phyloP scores from a whole-genome alignment of 2,329 filamentous ascomycete species.

The Tolypocladium nubicola region DNA sequence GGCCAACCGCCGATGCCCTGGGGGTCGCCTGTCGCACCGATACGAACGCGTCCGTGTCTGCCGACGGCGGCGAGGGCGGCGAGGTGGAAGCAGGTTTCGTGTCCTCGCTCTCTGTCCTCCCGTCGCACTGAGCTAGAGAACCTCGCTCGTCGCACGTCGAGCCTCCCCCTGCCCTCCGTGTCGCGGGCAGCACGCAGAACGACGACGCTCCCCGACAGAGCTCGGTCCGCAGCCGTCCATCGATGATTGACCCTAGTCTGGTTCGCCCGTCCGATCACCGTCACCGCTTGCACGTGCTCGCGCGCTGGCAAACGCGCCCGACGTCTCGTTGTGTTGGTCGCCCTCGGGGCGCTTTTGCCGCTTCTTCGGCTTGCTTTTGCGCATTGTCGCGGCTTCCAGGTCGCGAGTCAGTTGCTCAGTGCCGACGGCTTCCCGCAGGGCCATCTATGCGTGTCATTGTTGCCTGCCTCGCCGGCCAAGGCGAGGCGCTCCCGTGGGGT shows the following conservation, averaged over 20 bases:
- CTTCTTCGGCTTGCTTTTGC: neutral
- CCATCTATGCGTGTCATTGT: neutral
- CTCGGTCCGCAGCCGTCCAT: too few species aligned
- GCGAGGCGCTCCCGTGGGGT: neutral
- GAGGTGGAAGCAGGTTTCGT: neutral
- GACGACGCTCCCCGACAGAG: too few species aligned
- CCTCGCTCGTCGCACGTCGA: neutral
- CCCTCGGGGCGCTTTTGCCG: neutral
- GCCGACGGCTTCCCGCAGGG: neutral
- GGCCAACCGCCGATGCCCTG: neutral
- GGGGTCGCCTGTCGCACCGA: neutral
- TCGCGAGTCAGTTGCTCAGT: neutral
- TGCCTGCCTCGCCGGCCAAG: neutral
- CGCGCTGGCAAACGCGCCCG: neutral
- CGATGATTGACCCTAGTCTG: too few species aligned
- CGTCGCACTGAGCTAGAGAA: slow-evolving; percentile 1
- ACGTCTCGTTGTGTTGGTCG: neutral
- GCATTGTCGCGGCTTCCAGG: neutral
- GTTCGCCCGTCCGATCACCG: neutral
- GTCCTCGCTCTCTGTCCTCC: neutral
- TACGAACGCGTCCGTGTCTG: neutral
- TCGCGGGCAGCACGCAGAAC: neutral
- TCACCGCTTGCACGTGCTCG: neutral
- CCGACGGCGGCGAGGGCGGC: neutral
- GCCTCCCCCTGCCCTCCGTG: neutral